Conservation (phyloP, 2,329 filamentous ascomycete species). For the Cladobotryum protrusum region DNA sequence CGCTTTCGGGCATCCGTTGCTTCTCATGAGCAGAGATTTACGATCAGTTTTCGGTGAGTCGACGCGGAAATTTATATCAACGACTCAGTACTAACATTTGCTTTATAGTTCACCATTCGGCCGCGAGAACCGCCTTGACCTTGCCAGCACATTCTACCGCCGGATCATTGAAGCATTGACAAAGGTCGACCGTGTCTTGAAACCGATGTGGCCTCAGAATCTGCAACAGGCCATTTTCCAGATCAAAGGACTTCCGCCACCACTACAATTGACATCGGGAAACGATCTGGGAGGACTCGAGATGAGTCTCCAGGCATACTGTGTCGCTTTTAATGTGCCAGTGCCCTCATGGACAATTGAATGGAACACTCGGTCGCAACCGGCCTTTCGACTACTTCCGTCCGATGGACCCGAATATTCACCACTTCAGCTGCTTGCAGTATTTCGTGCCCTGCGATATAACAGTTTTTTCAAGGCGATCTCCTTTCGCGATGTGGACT, state of each 20-base stretch:
- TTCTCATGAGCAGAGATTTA: conserved; percentile 50
- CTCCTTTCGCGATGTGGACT: conserved; percentile 48
- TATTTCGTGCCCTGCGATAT: conserved; percentile 50
- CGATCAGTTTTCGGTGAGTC: conserved; percentile 47
- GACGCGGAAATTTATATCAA: not conserved
- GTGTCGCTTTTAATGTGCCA: conserved; percentile 44
- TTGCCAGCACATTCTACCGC: conserved; percentile 49
- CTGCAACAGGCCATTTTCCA: conserved; percentile 49
- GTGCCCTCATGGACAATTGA: conserved; percentile 47
- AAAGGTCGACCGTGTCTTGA: conserved; percentile 48
- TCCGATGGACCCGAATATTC: conserved; percentile 36
- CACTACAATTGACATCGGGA: conserved; percentile 47
- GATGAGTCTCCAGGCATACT: conserved; percentile 49
- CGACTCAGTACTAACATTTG: not conserved
- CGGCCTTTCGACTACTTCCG: conserved; percentile 48
- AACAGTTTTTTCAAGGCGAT: conserved; percentile 55
- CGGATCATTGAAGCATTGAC: conserved; percentile 49
- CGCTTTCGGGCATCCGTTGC: conserved; percentile 45
- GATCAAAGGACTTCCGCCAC: conserved; percentile 45
- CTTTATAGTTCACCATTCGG: conserved; percentile 35
- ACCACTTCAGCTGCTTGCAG: conserved; percentile 47
- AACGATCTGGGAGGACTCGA: conserved; percentile 50
- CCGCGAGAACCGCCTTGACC: conserved; percentile 39
- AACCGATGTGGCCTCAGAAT: conserved; percentile 52
- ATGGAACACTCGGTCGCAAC: conserved; percentile 36